Conservation (phyloP, 2,329 filamentous ascomycete genomes). For the Pyricularia pennisetigena region DNA sequence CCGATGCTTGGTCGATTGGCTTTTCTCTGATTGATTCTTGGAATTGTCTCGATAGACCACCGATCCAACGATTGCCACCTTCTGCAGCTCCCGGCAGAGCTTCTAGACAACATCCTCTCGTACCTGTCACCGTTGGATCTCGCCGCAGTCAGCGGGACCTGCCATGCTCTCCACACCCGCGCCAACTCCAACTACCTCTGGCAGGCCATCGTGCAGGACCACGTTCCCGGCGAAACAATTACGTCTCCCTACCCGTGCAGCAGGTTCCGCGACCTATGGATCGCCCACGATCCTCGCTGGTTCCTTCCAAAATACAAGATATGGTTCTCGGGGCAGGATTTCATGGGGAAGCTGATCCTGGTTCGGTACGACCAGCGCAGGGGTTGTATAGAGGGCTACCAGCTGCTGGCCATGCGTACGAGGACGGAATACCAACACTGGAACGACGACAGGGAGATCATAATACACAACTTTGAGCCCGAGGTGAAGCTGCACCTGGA, state of each 20-base stretch:
- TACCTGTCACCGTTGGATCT: slow-evolving; percentile 59
- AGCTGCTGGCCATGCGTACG: slow-evolving; percentile 56
- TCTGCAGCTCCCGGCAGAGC: slow-evolving; percentile 55
- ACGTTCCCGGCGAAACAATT: slow-evolving; percentile 49
- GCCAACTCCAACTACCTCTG: slow-evolving; percentile 61
- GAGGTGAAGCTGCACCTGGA: slow-evolving; percentile 62
- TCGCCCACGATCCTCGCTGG: slow-evolving; percentile 71
- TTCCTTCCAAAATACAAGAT: slow-evolving; percentile 71
- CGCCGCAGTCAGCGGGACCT: slow-evolving; percentile 47
- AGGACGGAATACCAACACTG: slow-evolving; percentile 49
- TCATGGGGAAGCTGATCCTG: slow-evolving; percentile 66
- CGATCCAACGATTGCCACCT: not conserved
- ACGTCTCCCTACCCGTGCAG: slow-evolving; percentile 45
- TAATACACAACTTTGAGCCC: slow-evolving; percentile 66
- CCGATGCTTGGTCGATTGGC: not conserved
- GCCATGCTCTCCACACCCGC: slow-evolving; percentile 47
- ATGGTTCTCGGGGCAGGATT: slow-evolving; percentile 72
- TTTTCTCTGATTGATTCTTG: not conserved
- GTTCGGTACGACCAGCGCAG: slow-evolving; percentile 64
- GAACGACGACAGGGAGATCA: slow-evolving; percentile 53
- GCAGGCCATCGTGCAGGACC: slow-evolving; percentile 57
- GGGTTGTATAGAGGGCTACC: slow-evolving; percentile 73
- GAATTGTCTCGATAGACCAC: not conserved
- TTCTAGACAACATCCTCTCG: slow-evolving; percentile 62
- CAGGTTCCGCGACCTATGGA: slow-evolving; percentile 63